Percentiles rank a stretch among this genome's conserved stretches.
phyloP scores from a whole-genome alignment of 2,329 filamentous ascomycete genomes.

The Didymosphaeria variabile region DNA sequence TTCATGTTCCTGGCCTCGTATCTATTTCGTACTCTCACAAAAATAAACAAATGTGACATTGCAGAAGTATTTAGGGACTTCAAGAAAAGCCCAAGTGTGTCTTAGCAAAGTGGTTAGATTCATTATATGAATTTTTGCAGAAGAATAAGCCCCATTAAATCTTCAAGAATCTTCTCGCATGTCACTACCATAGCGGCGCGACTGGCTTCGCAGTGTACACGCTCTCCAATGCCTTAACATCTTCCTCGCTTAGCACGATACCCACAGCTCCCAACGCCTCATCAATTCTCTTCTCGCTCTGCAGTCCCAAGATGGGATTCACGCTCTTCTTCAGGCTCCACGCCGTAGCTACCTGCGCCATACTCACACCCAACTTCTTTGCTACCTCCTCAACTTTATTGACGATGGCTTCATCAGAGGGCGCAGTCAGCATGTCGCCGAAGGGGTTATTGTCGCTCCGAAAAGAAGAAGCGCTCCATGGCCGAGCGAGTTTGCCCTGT shows the following conservation, averaged over 20 bases:
- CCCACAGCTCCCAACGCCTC: slow-evolving; percentile 32
- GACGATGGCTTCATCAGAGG: slow-evolving; percentile 49
- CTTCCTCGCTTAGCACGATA: slow-evolving; percentile 34
- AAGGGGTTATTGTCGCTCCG: slow-evolving; percentile 44
- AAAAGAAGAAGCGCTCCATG: slow-evolving; percentile 46
- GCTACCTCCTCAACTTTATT: slow-evolving; percentile 53
- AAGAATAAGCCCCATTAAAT: too few relatives aligned
- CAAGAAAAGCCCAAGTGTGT: too few relatives aligned
- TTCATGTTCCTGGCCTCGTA: too few relatives aligned
- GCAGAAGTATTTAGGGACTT: too few relatives aligned
- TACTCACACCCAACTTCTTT: slow-evolving; percentile 42
- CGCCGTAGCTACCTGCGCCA: slow-evolving; percentile 38
- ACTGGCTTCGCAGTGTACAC: slow-evolving; percentile 33
- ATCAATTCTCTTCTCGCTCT: slow-evolving; percentile 37
- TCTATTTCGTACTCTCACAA: too few relatives aligned
- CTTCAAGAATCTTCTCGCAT: neutral
- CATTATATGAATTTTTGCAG: too few relatives aligned
- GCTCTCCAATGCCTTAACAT: slow-evolving; percentile 37
- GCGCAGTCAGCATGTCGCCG: slow-evolving; percentile 36
- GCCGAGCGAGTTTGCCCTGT: slow-evolving; percentile 53
- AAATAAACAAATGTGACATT: too few relatives aligned
- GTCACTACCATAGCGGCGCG: slow-evolving; percentile 22
- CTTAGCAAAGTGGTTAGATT: too few relatives aligned
- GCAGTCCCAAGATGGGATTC: slow-evolving; percentile 40
- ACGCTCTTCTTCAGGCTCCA: slow-evolving; percentile 37